Evolutionary conservation across 106 monocot species (phyloP), one percentile per base, ranked within the genome.

Genomic region (Iris macrosiphon): DNA sequence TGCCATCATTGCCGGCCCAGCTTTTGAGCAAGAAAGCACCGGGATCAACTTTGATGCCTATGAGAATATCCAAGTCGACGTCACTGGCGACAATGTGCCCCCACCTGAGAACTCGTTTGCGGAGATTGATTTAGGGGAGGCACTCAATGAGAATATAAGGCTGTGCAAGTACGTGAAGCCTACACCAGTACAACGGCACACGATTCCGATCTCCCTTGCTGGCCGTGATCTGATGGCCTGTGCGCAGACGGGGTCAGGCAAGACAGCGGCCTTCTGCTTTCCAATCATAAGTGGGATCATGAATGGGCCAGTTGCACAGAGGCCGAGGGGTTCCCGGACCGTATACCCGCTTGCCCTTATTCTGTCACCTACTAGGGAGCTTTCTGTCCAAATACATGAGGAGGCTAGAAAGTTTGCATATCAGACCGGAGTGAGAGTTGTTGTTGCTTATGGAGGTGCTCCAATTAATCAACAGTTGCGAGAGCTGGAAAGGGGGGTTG

Each of bases 201-300:
- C 96, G 0, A 98, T 98, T 7, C 90, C 96, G 0, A 98, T 98
- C 28, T 74, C 87, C 11, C 77, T 83, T 20, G 80, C 64, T 0
- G 96, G 96, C 16, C 52, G 96, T 38, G 96, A 98, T 66, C 68
- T 98, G 18, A 98, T 98, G 96, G 96, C 96, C 0, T 90, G 96
- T 64, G 96, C 96, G 25, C 96, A 91, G 80, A 98, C 96, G 4
- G 96, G 96, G 7, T 98, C 96, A 0, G 96, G 96, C 2, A 98
- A 98, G 72, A 98, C 90, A 0, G 96, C 96, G 2, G 96, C 96
- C 26, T 98, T 98, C 61, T 98, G 96, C 66, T 98, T 98, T 38
- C 96, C 96, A 0, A 98, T 98, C 31, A 98, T 98, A 31, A 79
- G 71, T 57, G 89, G 89, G 35, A 89, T 95, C 35, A 73, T 82